Percentiles rank a stretch among this genome's conserved stretches.
Conservation (phyloP, 176 grass and related monocot species). For the Aechmea fasciata region DNA sequence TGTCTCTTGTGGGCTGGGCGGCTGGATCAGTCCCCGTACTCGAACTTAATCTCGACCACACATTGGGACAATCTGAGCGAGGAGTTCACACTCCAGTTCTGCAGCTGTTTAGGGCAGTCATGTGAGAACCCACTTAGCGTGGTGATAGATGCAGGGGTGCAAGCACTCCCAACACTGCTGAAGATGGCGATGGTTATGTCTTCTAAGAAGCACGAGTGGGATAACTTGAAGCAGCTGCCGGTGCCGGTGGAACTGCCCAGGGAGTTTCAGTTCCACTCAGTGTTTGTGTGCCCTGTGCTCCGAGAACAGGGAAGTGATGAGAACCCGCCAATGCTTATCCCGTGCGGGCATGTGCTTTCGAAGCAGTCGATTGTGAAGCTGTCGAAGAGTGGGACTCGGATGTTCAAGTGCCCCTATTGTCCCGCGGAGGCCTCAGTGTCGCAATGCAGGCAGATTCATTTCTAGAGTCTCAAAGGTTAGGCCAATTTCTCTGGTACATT, state of each 20-base stretch:
- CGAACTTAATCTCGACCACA: constrained; percentile 20
- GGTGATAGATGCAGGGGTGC: constrained; percentile 16
- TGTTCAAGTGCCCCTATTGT: constrained; percentile 38
- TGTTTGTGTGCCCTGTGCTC: constrained; percentile 38
- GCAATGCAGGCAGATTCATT: constrained; percentile 29
- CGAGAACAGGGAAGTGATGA: constrained; percentile 31
- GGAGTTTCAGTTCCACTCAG: constrained; percentile 35
- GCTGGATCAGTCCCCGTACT: constrained; percentile 31
- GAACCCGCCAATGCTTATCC: constrained; percentile 41
- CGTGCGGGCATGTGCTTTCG: constrained; percentile 35
- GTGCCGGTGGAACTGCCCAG: constrained; percentile 25
- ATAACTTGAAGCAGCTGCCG: constrained; percentile 31
- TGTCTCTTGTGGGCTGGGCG: constrained; percentile 32
- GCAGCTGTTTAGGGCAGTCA: constrained; percentile 22
- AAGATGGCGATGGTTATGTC: constrained; percentile 26
- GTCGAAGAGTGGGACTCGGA: constrained; percentile 24
- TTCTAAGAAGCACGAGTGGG: constrained; percentile 27
- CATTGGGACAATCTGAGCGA: constrained; percentile 23
- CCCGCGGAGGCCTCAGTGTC: constrained; percentile 9
- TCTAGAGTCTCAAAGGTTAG: constrained; percentile 7
- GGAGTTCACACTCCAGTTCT: constrained; percentile 30
- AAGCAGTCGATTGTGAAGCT: constrained; percentile 31
- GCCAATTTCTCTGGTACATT: too few relatives aligned
- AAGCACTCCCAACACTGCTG: constrained; percentile 31
- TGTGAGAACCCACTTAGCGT: constrained; percentile 20